Base-by-base conservation (phyloP, 306 rosid genomes). In the cucumber (Cucumis sativus) region DNA sequence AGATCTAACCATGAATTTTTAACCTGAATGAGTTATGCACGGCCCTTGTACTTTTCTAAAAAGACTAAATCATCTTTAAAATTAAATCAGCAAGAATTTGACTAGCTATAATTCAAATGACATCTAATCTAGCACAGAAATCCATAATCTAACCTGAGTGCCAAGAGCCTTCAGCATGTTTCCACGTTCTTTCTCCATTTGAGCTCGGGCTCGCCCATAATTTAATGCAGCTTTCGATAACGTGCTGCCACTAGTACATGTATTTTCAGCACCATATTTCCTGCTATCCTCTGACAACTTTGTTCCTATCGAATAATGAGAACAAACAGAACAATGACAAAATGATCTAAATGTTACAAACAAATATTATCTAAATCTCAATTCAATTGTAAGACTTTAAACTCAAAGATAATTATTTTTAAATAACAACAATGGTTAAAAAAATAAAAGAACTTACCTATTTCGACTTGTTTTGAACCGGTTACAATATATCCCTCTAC, bases 151-250 rank as follows among this genome's bases (percentile, higher is more conserved):
- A 60, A 95, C 98, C 98, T 92, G 97, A 79, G 99, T 89, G 70
- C 97, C 97, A 81, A 95, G 91, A 80, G 97, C 91, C 87, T 95
- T 95, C 77, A 95, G 84, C 78, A 95, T 74, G 82, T 79, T 92
- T 18, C 97, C 99, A 16, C 88, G 91, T 80, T 95, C 97, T 88
- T 92, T 95, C 85, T 95, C 99, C 97, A 95, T 91, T 83, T 95
- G 97, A 11, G 91, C 97, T 79, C 97, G 88, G 37, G 99, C 91
- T 30, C 84, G 97, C 14, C 93, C 92, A 83, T 88, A 92, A 78
- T 73, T 87, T 79, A 88, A 79, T 6, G 99, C 88, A 51, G 97
- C 99, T 85, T 92, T 90, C 0, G 96, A 85, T 84, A 95, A 81
- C 7, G 93, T 95, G 69, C 82, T 89, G 54, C 98, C 97, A 82